Base-by-base conservation (phyloP, 306 rosid species). In the Glycine soja region DNA sequence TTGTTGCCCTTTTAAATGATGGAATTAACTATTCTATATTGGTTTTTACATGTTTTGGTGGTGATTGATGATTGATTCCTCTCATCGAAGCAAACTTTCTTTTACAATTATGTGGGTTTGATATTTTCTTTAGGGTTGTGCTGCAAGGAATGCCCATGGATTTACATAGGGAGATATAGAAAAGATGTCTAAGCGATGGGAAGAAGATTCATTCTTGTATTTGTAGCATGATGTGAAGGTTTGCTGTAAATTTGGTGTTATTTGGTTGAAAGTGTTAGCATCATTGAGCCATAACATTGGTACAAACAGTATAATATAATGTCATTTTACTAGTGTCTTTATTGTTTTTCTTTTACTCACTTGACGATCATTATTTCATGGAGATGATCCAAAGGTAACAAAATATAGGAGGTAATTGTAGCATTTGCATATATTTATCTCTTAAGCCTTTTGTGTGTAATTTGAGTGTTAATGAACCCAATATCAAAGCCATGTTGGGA, bases 341-440 rank as follows among this genome's bases (percentile, higher is more conserved):
- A 86, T 45, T 14, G 34, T 72, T 24, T 86, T 16, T 61, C 69
- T 86, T 57, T 83, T 78, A 53, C 85, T 74, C 84, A 78, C 71
- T 72, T 83, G 66, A 81, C 92, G 91, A 98, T 90, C 97, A 34
- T 79, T 95, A 74, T 91, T 93, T 81, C n/a, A n/a, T n/a, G n/a
- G n/a, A n/a, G n/a, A n/a, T n/a, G n/a, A n/a, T n/a, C n/a, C n/a
- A n/a, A n/a, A 84, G 81, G 95, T 90, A 84, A 90, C 90, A 93
- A 86, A 83, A 95, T 95, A 80, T 89, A 74, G 86, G 99, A 95
- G 98, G 99, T 89, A 87, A 85, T 68, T 81, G 64, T 80, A 51
- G 80, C 80, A 19, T 71, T 7, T 57, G 61, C 73, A 30, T 77
- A 12, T 56, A 46, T 73, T 70, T 75, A 58, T 24, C 51, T 24